These are phyloP conservation scores for Candida smagusa DNA, from an alignment of 1,139 yeast species.

Conservation along the genomic window DNA sequence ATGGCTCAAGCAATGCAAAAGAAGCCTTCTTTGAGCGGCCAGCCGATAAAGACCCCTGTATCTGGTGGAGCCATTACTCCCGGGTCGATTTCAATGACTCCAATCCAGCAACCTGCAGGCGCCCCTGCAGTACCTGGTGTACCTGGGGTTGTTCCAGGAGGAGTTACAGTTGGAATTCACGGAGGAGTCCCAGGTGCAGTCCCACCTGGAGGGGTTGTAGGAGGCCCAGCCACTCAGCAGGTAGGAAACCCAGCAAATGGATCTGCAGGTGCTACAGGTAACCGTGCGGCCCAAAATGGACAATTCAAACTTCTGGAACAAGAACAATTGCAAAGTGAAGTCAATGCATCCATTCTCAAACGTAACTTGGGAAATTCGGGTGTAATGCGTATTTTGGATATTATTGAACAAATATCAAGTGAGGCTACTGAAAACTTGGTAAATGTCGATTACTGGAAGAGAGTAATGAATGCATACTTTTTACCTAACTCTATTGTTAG, in stretches of 20 bases:
- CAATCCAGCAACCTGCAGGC: neutral
- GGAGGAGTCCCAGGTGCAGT: neutral
- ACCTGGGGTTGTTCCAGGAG: neutral
- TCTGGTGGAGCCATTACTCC: neutral
- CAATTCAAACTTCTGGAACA: conserved; percentile 8
- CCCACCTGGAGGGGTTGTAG: conserved; percentile 1
- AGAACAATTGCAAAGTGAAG: conserved; percentile 30
- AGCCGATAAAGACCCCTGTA: too few species aligned
- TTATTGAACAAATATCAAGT: conserved; percentile 35
- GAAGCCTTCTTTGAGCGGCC: too few species aligned
- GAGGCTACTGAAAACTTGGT: conserved; percentile 30
- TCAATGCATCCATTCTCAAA: conserved; percentile 36
- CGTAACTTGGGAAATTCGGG: conserved; percentile 47
- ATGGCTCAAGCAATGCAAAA: too few species aligned
- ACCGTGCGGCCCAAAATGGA: neutral
- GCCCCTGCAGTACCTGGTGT: conserved; percentile 1
- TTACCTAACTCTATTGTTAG: conserved; percentile 28
- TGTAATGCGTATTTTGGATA: conserved; percentile 36
- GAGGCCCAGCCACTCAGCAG: neutral
- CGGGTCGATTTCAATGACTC: neutral
- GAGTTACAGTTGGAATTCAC: neutral
- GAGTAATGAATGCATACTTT: conserved; percentile 33
- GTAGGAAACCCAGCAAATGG: neutral
- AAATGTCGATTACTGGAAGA: conserved; percentile 37
- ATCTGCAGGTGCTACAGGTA: neutral